These are phyloP conservation scores for Combretum micranthum DNA, from an alignment of 345 rosid species.

Conservation along the genomic window DNA sequence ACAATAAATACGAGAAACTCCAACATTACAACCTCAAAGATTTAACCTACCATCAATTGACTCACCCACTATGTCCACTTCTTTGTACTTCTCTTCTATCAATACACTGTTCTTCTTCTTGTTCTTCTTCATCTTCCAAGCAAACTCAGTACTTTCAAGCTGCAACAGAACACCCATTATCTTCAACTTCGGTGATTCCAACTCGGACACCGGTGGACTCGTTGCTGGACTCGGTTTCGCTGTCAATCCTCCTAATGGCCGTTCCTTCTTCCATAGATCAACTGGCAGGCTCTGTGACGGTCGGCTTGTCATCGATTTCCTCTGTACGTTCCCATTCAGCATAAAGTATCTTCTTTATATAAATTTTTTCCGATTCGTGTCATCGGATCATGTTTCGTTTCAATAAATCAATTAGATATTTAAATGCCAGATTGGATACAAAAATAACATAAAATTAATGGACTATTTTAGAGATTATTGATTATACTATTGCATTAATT, in stretches of 20 bases:
- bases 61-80: too few species aligned
- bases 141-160: conserved; percentile 14
- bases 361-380: not conserved
- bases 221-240: conserved; percentile 69
- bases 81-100: not conserved
- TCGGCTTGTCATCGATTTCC: conserved; percentile 75
- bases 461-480: too few species aligned
- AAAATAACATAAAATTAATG: too few species aligned
- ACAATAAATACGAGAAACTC: too few species aligned
- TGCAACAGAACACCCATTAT: conserved; percentile 50
- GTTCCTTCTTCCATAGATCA: conserved; percentile 53
- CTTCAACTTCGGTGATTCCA: conserved; percentile 88
- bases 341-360: not conserved
- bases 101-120: not conserved
- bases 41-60: too few species aligned
- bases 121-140: conserved; percentile 1
- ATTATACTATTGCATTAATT: too few species aligned
- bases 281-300: conserved; percentile 84
- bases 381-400: too few species aligned
- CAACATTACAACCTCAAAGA: too few species aligned
- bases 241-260: conserved; percentile 61
- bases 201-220: conserved; percentile 96
- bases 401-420: too few species aligned
- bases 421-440: too few species aligned
- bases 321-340: conserved; percentile 44